Percentiles rank a stretch among this genome's conserved stretches.
These are phyloP conservation scores for Penstemon davidsonii DNA, from an alignment of 257 asterid species.

Conservation along the genomic window DNA sequence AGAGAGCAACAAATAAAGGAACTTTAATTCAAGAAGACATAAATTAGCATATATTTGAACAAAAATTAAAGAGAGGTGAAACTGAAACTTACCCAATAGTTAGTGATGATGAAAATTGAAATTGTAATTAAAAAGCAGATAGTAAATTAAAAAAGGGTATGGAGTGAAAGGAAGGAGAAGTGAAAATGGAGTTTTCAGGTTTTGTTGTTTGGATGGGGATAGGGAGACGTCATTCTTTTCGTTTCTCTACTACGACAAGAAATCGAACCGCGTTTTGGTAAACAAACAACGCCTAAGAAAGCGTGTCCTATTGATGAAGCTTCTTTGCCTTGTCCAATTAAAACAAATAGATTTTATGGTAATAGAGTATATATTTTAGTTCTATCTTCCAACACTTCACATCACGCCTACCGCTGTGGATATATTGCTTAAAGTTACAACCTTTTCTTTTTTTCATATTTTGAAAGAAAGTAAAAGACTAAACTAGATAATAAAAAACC, in stretches of 20 bases:
- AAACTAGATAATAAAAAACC: too few relatives aligned
- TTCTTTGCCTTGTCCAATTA: slow-evolving; percentile 23
- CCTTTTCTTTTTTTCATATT: too few relatives aligned
- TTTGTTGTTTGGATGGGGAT: not conserved
- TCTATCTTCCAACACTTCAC: too few relatives aligned
- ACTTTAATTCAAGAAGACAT: slow-evolving; percentile 16
- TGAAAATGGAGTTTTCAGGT: slow-evolving; percentile 5
- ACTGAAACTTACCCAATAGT: slow-evolving; percentile 21
- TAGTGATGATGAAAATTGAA: not conserved
- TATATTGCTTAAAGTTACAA: too few relatives aligned
- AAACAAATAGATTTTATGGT: not conserved
- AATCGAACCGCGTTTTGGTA: slow-evolving; percentile 28
- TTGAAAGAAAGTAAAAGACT: too few relatives aligned
- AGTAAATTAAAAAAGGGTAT: not conserved
- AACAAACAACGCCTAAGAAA: slow-evolving; percentile 26
- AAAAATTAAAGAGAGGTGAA: slow-evolving; percentile 2
- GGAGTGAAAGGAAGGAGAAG: slow-evolving; percentile 23
- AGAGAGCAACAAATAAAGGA: slow-evolving; percentile 32
- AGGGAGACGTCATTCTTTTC: slow-evolving; percentile 6
- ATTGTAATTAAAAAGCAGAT: slow-evolving; percentile 11
- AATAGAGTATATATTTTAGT: too few relatives aligned
- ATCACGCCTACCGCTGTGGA: too few relatives aligned
- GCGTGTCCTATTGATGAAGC: slow-evolving; percentile 14
- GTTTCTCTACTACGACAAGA: not conserved
- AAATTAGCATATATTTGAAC: slow-evolving; percentile 7